These are phyloP conservation scores for Dipteronia sinensis DNA, from an alignment of 345 rosid genomes.

Conservation along the genomic window DNA sequence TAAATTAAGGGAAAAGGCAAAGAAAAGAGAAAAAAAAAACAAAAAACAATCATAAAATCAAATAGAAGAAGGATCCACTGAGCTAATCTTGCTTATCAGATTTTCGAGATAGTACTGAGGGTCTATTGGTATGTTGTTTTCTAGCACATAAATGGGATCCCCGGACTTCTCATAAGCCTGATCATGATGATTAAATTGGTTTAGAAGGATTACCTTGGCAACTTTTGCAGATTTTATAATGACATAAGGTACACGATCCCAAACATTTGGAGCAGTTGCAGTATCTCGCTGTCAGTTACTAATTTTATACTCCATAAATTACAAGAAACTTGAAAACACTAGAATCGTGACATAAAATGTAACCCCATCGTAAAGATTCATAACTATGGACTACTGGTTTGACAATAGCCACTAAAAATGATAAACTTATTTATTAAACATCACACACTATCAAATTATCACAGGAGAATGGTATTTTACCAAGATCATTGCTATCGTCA, in stretches of 20 bases:
- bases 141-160: conserved; percentile 92
- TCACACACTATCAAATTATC: conserved; percentile 6
- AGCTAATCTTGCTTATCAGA: conserved; percentile 88
- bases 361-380: not conserved
- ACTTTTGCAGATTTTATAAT: conserved; percentile 93
- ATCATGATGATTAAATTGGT: conserved; percentile 12
- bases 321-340: not conserved
- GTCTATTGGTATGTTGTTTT: conserved; percentile 93
- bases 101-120: conserved; percentile 92
- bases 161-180: conserved; percentile 97
- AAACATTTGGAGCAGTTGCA: conserved; percentile 98
- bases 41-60: conserved; percentile 7
- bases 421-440: not conserved
- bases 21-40: not conserved
- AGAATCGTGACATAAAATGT: not conserved
- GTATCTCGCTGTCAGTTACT: conserved; percentile 79
- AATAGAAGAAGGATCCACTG: not conserved
- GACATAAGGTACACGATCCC: conserved; percentile 97
- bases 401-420: not conserved
- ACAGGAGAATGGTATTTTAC: not conserved
- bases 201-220: conserved; percentile 69
- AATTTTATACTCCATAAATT: conserved; percentile 15
- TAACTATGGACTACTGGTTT: not conserved
- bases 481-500: not conserved
- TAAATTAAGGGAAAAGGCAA: conserved; percentile 7